Evolutionary conservation across 169 alveolate species (phyloP).

Genomic region (Besnoitia besnoiti): DNA sequence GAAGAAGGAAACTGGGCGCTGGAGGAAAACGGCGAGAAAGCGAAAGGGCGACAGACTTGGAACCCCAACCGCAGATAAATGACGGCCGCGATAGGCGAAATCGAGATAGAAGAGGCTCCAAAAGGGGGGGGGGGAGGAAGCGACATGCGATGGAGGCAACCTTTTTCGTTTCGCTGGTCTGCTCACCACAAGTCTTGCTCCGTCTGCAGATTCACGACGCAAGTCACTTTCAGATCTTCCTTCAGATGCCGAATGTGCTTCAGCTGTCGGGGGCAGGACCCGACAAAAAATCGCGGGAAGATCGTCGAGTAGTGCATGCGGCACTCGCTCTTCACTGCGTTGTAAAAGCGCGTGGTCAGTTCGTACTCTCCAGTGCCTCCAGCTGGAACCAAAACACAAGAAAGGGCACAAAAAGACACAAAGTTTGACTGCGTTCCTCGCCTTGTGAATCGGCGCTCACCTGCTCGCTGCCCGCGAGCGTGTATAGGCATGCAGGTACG

Average conservation of each 20-base stretch:
- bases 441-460: neutral
- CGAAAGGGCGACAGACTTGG: neutral
- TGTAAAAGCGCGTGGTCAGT: slow-evolving; percentile 58
- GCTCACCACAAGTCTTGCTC: slow-evolving; percentile 51
- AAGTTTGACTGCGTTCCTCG: neutral
- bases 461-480: neutral
- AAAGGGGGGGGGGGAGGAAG: neutral
- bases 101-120: neutral
- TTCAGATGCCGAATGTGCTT: slow-evolving; percentile 53
- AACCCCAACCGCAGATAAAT: neutral
- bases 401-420: neutral
- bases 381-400: slow-evolving; percentile 28
- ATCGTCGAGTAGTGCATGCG: slow-evolving; percentile 64
- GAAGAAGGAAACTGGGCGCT: neutral
- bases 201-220: slow-evolving; percentile 50
- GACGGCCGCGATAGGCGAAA: neutral
- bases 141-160: neutral
- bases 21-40: neutral
- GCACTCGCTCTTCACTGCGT: slow-evolving; percentile 46
- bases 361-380: slow-evolving; percentile 31
- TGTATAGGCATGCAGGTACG: neutral
- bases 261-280: slow-evolving; percentile 65
- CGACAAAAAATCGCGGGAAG: slow-evolving; percentile 51
- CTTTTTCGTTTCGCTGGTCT: neutral
- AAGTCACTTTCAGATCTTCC: slow-evolving; percentile 49